Evolutionary conservation across 2,329 filamentous ascomycete genomes (phyloP).

Genomic region (Botrytis tulipae): DNA sequence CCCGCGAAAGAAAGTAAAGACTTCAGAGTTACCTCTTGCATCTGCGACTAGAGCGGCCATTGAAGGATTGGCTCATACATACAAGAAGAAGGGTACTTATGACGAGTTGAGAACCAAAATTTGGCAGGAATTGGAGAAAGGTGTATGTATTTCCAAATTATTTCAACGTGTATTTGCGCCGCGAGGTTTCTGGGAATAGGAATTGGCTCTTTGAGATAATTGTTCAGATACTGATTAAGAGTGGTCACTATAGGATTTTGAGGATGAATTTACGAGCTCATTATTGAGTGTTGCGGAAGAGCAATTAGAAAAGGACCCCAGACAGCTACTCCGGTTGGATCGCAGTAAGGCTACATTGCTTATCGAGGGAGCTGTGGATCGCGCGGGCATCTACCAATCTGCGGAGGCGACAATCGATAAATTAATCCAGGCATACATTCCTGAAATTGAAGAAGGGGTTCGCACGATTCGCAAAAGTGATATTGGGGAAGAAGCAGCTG

Average conservation of each 20-base stretch:
- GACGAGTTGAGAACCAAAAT: constrained; percentile 74
- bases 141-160: constrained; percentile 47
- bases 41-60: constrained; percentile 72
- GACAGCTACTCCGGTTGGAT: constrained; percentile 69
- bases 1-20: constrained; percentile 58
- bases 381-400: constrained; percentile 71
- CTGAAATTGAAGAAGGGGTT: constrained; percentile 66
- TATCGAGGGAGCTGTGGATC: constrained; percentile 74
- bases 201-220: background rate
- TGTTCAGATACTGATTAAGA: constrained; percentile 9
- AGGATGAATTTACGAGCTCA: constrained; percentile 62
- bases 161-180: background rate
- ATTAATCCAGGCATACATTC: constrained; percentile 61
- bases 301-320: constrained; percentile 73
- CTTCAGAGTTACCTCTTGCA: constrained; percentile 71
- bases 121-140: constrained; percentile 71
- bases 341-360: constrained; percentile 71
- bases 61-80: constrained; percentile 72
- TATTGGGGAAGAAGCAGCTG: constrained; percentile 67
- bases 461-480: constrained; percentile 66
- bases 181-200: background rate
- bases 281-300: constrained; percentile 68
- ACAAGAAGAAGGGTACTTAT: constrained; percentile 85
- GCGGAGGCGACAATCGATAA: constrained; percentile 66
- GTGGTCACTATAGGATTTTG: constrained; percentile 57